A percentile compares a stretch with the other conserved stretches of the same genome.
These are phyloP conservation scores for Neurospora africana DNA, from an alignment of 495 filamentous ascomycete species.

Conservation along the genomic window DNA sequence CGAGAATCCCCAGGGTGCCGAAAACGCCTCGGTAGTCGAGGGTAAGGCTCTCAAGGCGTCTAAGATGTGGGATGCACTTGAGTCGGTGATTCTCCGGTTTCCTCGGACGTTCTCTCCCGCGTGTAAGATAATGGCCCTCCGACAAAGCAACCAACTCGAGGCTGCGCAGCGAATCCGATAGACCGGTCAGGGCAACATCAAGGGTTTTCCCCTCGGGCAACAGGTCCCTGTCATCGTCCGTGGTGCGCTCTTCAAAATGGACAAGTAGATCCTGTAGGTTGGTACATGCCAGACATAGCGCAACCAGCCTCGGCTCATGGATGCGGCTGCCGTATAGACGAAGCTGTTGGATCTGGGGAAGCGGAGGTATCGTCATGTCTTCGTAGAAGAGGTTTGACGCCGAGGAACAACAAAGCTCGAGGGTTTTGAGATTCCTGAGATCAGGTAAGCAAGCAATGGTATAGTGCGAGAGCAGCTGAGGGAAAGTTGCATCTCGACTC, in stretches of 20 bases:
- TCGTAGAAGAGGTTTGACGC: conserved; percentile 10
- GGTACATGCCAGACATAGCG: conserved; percentile 18
- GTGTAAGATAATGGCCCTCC: conserved; percentile 24
- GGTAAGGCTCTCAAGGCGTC: conserved; percentile 14
- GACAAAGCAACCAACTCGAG: conserved; percentile 21
- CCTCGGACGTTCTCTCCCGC: conserved; percentile 20
- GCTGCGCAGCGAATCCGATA: conserved; percentile 12
- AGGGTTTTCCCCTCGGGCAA: conserved; percentile 23
- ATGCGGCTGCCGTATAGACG: conserved; percentile 25
- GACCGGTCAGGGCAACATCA: conserved; percentile 15
- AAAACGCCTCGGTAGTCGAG: conserved; percentile 26
- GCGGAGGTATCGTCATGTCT: conserved; percentile 8
- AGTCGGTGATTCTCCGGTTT: conserved; percentile 28
- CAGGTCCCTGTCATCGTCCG: conserved; percentile 19
- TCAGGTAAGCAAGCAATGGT: conserved; percentile 10
- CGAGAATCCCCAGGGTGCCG: conserved; percentile 24
- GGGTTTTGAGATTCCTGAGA: conserved; percentile 18
- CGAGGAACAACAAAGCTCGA: conserved; percentile 22
- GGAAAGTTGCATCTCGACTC: conserved; percentile 13
- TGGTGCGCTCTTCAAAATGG: conserved; percentile 20
- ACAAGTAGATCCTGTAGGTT: conserved; percentile 21
- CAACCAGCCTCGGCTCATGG: conserved; percentile 19
- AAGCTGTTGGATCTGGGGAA: conserved; percentile 21
- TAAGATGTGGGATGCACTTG: conserved; percentile 19
- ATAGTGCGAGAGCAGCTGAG: conserved; percentile 19